A percentile compares a stretch with the other conserved stretches of the same genome.
Conservation (phyloP, 257 asterid species). For the Penstemon barbatus region DNA sequence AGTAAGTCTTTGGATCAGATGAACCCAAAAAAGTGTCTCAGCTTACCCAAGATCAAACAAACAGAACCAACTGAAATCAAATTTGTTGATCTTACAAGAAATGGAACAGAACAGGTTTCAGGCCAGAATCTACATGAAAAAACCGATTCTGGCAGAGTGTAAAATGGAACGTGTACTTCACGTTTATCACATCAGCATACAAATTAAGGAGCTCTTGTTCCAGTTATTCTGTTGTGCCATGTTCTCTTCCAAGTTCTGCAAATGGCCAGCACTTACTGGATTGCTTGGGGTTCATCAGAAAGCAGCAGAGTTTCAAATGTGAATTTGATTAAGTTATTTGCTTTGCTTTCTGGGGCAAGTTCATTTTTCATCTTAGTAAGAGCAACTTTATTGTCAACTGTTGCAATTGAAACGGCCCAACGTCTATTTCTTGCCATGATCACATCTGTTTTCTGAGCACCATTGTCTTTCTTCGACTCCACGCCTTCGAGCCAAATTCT, state of each 20-base stretch:
- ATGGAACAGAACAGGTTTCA: conserved; percentile 24
- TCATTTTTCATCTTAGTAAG: conserved; percentile 72
- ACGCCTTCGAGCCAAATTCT: conserved; percentile 86
- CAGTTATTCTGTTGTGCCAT: conserved; percentile 63
- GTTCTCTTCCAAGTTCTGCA: conserved; percentile 73
- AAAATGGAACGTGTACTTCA: conserved; percentile 71
- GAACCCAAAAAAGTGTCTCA: conserved; percentile 32
- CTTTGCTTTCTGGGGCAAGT: conserved; percentile 75
- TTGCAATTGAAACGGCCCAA: conserved; percentile 76
- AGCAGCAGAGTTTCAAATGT: conserved; percentile 42
- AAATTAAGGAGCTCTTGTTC: conserved; percentile 78
- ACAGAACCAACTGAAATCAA: conserved; percentile 41
- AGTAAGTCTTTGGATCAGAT: conserved; percentile 54
- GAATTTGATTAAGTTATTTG: conserved; percentile 56
- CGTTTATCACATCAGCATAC: conserved; percentile 69
- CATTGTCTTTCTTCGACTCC: conserved; percentile 75
- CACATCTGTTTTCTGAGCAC: conserved; percentile 63
- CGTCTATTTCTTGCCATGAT: conserved; percentile 62
- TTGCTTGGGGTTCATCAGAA: conserved; percentile 79
- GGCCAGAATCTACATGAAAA: conserved; percentile 45
- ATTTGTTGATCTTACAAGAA: conserved; percentile 40
- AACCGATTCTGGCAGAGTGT: conserved; percentile 74
- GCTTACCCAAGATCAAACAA: conserved; percentile 32
- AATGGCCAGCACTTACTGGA: conserved; percentile 86
- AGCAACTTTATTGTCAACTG: conserved; percentile 68